These are phyloP conservation scores for Imleria badia DNA, from an alignment of 768 basidiomycete genomes.

Conservation along the genomic window DNA sequence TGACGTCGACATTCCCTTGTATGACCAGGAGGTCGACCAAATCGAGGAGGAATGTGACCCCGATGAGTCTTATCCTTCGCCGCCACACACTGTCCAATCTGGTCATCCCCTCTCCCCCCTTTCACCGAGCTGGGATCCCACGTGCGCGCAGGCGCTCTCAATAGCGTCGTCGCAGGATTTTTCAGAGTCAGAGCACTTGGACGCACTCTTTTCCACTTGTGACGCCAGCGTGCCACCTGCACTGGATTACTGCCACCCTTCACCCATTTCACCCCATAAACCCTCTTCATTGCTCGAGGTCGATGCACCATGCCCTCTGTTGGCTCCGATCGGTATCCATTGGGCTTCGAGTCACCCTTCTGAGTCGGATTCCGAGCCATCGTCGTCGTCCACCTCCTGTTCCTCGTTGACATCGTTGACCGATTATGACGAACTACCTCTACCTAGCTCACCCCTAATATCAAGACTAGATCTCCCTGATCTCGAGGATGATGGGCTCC, in stretches of 20 bases:
- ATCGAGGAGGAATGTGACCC: slow-evolving; percentile 18
- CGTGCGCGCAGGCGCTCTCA: slow-evolving; percentile 10
- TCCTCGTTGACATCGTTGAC: slow-evolving; percentile 23
- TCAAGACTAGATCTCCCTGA: slow-evolving; percentile 32
- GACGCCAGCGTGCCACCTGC: slow-evolving; percentile 10
- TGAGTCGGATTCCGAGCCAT: slow-evolving; percentile 16
- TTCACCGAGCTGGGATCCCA: slow-evolving; percentile 34
- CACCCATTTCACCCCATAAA: slow-evolving; percentile 13
- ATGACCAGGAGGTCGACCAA: slow-evolving; percentile 14
- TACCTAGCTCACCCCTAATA: slow-evolving; percentile 34
- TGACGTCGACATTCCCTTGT: slow-evolving; percentile 23
- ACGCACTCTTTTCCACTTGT: slow-evolving; percentile 20
- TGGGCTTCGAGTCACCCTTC: slow-evolving; percentile 14
- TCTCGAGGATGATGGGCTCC: slow-evolving; percentile 27
- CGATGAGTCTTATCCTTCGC: slow-evolving; percentile 22
- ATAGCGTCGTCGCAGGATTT: slow-evolving; percentile 18
- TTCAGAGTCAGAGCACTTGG: slow-evolving; percentile 13
- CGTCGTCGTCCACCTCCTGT: slow-evolving; percentile 10
- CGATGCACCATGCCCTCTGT: slow-evolving; percentile 12
- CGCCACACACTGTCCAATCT: slow-evolving; percentile 14
- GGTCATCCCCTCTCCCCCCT: slow-evolving; percentile 33
- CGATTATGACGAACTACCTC: slow-evolving; percentile 19
- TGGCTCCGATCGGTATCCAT: slow-evolving; percentile 26
- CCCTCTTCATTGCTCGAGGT: slow-evolving; percentile 27
- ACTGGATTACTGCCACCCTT: slow-evolving; percentile 14